Evolutionary conservation across 768 basidiomycete genomes (phyloP).

Genomic region (Sarcodon sp.): DNA sequence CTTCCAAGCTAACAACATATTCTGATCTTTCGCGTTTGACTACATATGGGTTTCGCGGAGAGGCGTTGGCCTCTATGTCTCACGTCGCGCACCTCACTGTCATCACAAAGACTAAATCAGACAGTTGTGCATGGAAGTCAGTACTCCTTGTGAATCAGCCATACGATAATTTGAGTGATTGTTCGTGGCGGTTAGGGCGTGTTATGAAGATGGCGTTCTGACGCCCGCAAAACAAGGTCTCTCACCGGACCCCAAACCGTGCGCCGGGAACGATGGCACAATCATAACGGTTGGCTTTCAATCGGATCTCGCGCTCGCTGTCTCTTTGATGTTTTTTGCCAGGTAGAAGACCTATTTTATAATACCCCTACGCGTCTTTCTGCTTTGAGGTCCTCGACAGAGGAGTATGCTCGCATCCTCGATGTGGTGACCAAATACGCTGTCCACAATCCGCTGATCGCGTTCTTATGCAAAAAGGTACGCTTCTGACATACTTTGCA

Average conservation of each 20-base stretch:
- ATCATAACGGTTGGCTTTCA: conserved; percentile 53
- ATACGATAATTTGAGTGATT: not conserved
- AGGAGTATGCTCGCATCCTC: conserved; percentile 86
- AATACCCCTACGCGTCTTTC: conserved; percentile 83
- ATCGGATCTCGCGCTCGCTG: not conserved
- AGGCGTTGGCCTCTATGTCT: conserved; percentile 92
- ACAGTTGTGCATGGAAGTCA: conserved; percentile 88
- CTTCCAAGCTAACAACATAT: conserved; percentile 81
- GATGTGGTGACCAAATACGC: conserved; percentile 92
- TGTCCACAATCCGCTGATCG: conserved; percentile 79
- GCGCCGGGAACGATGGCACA: conserved; percentile 92
- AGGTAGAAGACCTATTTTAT: conserved; percentile 96
- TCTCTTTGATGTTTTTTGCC: not conserved
- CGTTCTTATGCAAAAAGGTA: conserved; percentile 91
- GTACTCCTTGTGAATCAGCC: not conserved
- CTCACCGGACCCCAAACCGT: conserved; percentile 69
- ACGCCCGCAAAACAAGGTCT: conserved; percentile 59
- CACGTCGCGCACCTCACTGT: conserved; percentile 86
- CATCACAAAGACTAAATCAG: conserved; percentile 77
- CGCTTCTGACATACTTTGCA: conserved; percentile 1
- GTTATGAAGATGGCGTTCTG: conserved; percentile 69
- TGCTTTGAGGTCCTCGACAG: conserved; percentile 71
- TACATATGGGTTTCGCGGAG: conserved; percentile 95
- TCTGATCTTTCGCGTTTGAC: conserved; percentile 73
- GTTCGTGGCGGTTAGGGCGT: conserved; percentile 37